A percentile compares a stretch with the other conserved stretches of the same genome.
phyloP scores from a whole-genome alignment of 2,329 filamentous ascomycete species.

The Fusarium algeriense region DNA sequence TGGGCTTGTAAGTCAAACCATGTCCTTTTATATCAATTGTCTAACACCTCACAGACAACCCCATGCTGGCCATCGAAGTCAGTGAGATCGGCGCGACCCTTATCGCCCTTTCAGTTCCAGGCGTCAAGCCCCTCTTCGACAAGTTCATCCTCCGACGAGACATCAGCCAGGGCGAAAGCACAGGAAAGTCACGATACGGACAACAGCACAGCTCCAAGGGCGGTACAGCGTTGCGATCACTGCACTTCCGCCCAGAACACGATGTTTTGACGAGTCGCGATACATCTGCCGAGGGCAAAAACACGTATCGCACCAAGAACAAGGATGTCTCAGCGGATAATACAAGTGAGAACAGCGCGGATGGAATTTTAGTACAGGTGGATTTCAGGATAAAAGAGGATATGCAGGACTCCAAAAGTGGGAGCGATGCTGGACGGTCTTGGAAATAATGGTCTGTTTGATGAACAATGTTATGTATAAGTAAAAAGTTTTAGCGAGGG shows the following conservation, averaged over 20 bases:
- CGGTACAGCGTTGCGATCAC: conserved; percentile 48
- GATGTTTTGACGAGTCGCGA: conserved; percentile 46
- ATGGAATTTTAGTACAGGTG: conserved; percentile 53
- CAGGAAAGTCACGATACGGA: conserved; percentile 42
- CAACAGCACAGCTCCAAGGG: conserved; percentile 39
- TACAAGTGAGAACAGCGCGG: conserved; percentile 43
- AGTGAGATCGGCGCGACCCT: conserved; percentile 64
- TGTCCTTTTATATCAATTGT: fast-evolving
- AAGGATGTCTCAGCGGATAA: conserved; percentile 38
- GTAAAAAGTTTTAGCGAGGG: not conserved
- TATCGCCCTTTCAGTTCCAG: conserved; percentile 63
- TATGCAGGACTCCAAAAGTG: conserved; percentile 5
- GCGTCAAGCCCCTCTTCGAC: conserved; percentile 62
- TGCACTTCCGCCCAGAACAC: conserved; percentile 50
- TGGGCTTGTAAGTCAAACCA: conserved; percentile 55
- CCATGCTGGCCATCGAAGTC: conserved; percentile 62
- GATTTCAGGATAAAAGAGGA: conserved; percentile 54
- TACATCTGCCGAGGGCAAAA: conserved; percentile 40
- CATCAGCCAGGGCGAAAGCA: conserved; percentile 28
- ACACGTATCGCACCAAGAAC: conserved; percentile 38
- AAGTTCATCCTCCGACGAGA: conserved; percentile 48
- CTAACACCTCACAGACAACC: conserved; percentile 52
- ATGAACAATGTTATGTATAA: not conserved
- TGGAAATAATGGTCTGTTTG: not conserved
- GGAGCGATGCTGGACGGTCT: conserved; percentile 8